phyloP scores from a whole-genome alignment of 2,329 filamentous ascomycete species.

The Fonsecaea multimorphosa region DNA sequence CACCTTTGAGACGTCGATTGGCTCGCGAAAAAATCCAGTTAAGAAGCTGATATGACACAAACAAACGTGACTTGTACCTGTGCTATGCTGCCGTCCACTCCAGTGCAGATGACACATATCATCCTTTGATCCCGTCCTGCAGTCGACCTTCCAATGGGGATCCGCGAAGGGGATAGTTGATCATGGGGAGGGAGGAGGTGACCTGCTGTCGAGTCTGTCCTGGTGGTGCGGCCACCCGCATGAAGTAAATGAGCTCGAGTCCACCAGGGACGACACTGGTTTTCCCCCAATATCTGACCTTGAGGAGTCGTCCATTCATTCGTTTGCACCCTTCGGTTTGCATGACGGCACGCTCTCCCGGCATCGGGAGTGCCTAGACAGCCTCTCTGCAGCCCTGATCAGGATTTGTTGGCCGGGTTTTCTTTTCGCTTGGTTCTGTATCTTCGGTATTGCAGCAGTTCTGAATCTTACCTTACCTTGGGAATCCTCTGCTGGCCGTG shows the following conservation, averaged over 20 bases:
- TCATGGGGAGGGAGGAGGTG: too few relatives aligned
- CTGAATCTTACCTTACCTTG: constrained; percentile 24
- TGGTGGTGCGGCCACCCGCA: background rate
- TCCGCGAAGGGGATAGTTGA: background rate
- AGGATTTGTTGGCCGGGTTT: background rate
- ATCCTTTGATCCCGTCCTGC: background rate
- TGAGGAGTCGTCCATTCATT: background rate
- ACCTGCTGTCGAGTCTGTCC: constrained; percentile 5
- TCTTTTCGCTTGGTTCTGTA: constrained; percentile 9
- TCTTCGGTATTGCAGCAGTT: constrained; percentile 23
- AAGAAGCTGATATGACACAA: constrained; percentile 3
- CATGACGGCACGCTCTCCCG: background rate
- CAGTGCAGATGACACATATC: constrained; percentile 9
- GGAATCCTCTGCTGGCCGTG: background rate
- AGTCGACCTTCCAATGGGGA: constrained; percentile 1
- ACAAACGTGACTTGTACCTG: background rate
- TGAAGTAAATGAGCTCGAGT: constrained; percentile 11
- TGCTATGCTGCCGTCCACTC: background rate
- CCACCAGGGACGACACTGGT: background rate
- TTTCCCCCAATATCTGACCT: background rate
- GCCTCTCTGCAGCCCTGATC: background rate
- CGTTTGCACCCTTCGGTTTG: background rate
- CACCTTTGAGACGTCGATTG: background rate
- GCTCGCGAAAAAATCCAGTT: background rate
- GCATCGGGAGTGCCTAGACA: background rate